Base-by-base conservation (phyloP, 2,329 filamentous ascomycete genomes). In the Apiospora hydei region DNA sequence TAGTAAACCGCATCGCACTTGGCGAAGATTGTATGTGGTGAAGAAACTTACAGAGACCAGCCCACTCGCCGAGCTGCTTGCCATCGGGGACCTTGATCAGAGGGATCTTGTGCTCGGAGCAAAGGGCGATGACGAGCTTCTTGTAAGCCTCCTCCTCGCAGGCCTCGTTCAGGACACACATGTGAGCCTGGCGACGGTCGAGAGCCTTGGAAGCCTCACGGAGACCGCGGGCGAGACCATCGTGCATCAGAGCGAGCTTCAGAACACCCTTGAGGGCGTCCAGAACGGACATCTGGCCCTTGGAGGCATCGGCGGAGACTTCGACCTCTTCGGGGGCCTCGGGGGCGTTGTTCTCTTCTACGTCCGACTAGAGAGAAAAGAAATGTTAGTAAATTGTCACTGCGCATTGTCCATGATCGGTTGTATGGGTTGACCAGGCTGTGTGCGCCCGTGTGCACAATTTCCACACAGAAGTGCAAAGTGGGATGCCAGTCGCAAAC, bases 121-220 rank as follows among this genome's bases (percentile, higher is more conserved):
- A 99, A 75, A 99, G 93, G 76, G 96, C 96, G 80, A 98, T 94
- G 82, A 99, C 96, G 78, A 99, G 92, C 93, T 99, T 99, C 95
- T 99, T 99, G 92, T 99, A 99, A 79, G 96, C 96, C 88, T 99
- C 96, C 92, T 99, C 96, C 90, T 99, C 96, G 90, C 96, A 99
- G 79, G 93, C 93, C 92, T 99, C 96, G 92, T 99, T 99, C 82
- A 99, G 92, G 80, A 99, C 96, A 86, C 96, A 99, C 95, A 99
- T 98, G 90, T 99, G 96, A 74, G 96, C 96, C 89, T 99, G 94
- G 84, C 96, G 95, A 84, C 96, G 93, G 88, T 99, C 96, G 83
- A 99, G 94, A 77, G 96, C 96, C 91, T 99, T 99, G 89, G 93
- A 95, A 78, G 96, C 96, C 89, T 99, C 96, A 81, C 96, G 95